phyloP scores from a whole-genome alignment of 2,329 filamentous ascomycete genomes.

The Penicillium sp. region DNA sequence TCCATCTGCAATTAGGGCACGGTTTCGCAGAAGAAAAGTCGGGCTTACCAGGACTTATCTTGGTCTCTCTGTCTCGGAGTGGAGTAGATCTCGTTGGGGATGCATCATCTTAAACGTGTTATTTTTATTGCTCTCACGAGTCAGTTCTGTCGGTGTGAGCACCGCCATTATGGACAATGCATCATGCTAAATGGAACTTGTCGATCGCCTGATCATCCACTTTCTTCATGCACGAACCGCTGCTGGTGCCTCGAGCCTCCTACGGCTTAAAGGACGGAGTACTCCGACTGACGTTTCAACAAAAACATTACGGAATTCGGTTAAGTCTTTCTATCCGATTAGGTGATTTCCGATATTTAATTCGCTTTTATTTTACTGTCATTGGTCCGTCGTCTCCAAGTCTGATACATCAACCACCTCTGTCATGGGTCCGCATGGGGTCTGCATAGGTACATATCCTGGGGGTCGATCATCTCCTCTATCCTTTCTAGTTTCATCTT shows the following conservation, averaged over 20 bases:
- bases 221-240: slow-evolving; percentile 19
- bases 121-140: slow-evolving; percentile 8
- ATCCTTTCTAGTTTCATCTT: slow-evolving; percentile 31
- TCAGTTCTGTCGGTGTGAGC: slow-evolving; percentile 24
- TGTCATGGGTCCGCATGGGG: slow-evolving; percentile 32
- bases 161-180: slow-evolving; percentile 17
- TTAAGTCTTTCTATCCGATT: slow-evolving; percentile 11
- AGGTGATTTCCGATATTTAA: background rate
- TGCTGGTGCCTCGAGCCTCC: slow-evolving; percentile 22
- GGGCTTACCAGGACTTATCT: background rate
- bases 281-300: slow-evolving; percentile 11
- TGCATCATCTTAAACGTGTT: slow-evolving; percentile 7
- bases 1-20: slow-evolving; percentile 10
- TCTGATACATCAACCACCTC: slow-evolving; percentile 23
- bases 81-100: slow-evolving; percentile 3
- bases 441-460: slow-evolving; percentile 27
- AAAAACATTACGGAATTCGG: slow-evolving; percentile 16
- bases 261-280: background rate
- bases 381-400: slow-evolving; percentile 25
- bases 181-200: slow-evolving; percentile 19
- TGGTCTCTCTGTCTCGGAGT: background rate
- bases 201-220: slow-evolving; percentile 25
- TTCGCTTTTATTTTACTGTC: background rate
- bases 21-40: background rate
- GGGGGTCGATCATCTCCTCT: slow-evolving; percentile 27